Evolutionary conservation across 352 stramenopile species (phyloP).

Genomic region (Globisporangium ultimum): DNA sequence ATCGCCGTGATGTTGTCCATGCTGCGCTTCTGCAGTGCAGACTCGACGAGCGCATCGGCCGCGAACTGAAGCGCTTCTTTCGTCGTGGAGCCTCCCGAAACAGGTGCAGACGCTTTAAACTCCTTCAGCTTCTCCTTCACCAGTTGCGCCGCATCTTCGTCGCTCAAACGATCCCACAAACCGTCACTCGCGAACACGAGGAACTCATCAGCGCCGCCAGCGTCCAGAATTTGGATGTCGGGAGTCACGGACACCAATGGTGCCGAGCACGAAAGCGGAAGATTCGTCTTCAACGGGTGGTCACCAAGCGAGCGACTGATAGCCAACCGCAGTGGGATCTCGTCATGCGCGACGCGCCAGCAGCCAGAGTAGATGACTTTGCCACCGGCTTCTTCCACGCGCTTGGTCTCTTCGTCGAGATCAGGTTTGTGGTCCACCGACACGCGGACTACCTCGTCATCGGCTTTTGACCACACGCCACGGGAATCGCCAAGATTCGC

Average conservation of each 20-base stretch:
- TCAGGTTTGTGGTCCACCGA: conserved; percentile 83
- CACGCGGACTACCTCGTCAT: conserved; percentile 47
- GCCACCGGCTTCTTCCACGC: conserved; percentile 60
- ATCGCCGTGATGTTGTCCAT: conserved; percentile 86
- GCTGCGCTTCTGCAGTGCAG: conserved; percentile 58
- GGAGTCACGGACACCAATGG: conserved; percentile 70
- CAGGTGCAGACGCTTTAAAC: conserved; percentile 18
- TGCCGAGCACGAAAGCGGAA: conserved; percentile 52
- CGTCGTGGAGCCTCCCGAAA: conserved; percentile 17
- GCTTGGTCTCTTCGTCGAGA: conserved; percentile 50
- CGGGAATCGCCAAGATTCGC: conserved; percentile 79
- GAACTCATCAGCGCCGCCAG: conserved; percentile 46
- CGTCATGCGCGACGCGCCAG: conserved; percentile 79
- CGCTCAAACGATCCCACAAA: conserved; percentile 72
- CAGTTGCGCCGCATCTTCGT: conserved; percentile 60
- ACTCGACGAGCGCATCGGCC: conserved; percentile 63
- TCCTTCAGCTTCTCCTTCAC: conserved; percentile 54
- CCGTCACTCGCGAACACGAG: conserved; percentile 78
- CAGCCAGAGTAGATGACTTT: conserved; percentile 82
- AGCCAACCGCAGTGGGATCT: conserved; percentile 63
- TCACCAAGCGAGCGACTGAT: conserved; percentile 79
- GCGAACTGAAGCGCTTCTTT: conserved; percentile 58
- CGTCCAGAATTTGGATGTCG: conserved; percentile 66
- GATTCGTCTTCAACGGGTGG: conserved; percentile 68
- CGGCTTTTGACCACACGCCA: conserved; percentile 40